Evolutionary conservation across 371 early-diverging fungal species (phyloP).

Genomic region (Mortierella sp.): DNA sequence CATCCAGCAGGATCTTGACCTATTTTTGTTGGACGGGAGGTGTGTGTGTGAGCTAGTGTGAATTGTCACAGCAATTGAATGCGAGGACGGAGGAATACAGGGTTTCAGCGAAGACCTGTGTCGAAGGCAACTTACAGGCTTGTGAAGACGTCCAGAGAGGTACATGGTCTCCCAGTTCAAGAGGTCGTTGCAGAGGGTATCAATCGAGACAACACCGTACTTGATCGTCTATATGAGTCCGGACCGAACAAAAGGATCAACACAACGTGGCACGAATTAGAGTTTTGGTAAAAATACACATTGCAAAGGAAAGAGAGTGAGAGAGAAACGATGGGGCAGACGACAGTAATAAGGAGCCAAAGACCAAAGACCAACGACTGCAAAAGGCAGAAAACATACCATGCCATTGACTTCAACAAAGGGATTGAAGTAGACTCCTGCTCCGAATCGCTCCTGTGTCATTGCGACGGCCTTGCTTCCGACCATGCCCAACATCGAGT

Average conservation of each 20-base stretch:
- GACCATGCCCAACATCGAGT: conserved; percentile 79
- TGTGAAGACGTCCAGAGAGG: conserved; percentile 97
- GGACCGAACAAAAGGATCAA: not conserved
- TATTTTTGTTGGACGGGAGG: conserved; percentile 23
- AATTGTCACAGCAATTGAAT: not conserved
- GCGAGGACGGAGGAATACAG: not conserved
- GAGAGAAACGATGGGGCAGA: not conserved
- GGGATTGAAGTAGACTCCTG: conserved; percentile 97
- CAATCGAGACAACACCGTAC: conserved; percentile 97
- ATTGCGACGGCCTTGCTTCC: conserved; percentile 81
- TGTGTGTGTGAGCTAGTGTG: not conserved
- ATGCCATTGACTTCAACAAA: conserved; percentile 88
- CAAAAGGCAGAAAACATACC: conserved; percentile 60
- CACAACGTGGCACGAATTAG: not conserved
- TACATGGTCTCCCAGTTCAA: conserved; percentile 96
- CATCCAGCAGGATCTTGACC: conserved; percentile 88
- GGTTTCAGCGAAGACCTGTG: not conserved
- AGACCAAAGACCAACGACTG: not conserved
- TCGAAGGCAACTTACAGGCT: conserved; percentile 78
- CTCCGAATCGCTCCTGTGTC: conserved; percentile 90
- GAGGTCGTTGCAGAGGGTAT: conserved; percentile 86
- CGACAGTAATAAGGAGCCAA: too few relatives aligned
- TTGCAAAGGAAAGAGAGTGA: not conserved
- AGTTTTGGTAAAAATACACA: conserved; percentile 3
- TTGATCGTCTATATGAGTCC: conserved; percentile 75